Evolutionary conservation across 352 stramenopile species (phyloP).

Genomic region (Blastocystis sp.): DNA sequence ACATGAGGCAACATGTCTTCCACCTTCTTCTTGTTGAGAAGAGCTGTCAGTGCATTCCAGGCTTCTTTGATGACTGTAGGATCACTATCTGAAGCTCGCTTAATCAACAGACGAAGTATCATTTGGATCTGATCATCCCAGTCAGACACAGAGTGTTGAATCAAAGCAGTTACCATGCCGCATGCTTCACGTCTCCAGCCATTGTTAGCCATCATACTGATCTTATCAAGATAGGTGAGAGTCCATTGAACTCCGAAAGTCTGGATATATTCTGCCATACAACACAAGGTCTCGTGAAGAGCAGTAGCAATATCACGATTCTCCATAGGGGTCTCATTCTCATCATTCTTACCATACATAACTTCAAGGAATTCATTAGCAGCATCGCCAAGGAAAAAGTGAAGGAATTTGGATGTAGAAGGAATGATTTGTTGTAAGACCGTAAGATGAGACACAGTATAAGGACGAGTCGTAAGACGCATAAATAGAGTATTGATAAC

Average conservation of each 20-base stretch:
- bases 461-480: conserved; percentile 82
- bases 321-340: conserved; percentile 69
- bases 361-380: conserved; percentile 83
- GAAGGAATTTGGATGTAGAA: conserved; percentile 86
- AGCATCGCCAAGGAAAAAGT: conserved; percentile 82
- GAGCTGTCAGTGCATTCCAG: conserved; percentile 81
- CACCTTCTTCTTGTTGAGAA: conserved; percentile 84
- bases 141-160: conserved; percentile 79
- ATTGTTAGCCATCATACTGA: conserved; percentile 84
- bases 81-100: conserved; percentile 90
- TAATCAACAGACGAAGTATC: conserved; percentile 90
- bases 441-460: conserved; percentile 83
- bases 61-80: conserved; percentile 82
- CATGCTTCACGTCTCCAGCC: conserved; percentile 84
- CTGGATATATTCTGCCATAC: conserved; percentile 76
- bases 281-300: conserved; percentile 71
- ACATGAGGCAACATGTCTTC: conserved; percentile 90
- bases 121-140: conserved; percentile 90
- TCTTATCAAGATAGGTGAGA: conserved; percentile 88
- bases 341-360: conserved; percentile 78
- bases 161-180: conserved; percentile 84
- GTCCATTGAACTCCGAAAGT: conserved; percentile 87
- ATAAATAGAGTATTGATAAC: conserved; percentile 94
- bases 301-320: conserved; percentile 73
- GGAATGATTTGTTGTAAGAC: conserved; percentile 87